A percentile compares a stretch with the other conserved stretches of the same genome.
phyloP scores from a whole-genome alignment of 2,329 filamentous ascomycete genomes.

The Colletotrichum aenigma region DNA sequence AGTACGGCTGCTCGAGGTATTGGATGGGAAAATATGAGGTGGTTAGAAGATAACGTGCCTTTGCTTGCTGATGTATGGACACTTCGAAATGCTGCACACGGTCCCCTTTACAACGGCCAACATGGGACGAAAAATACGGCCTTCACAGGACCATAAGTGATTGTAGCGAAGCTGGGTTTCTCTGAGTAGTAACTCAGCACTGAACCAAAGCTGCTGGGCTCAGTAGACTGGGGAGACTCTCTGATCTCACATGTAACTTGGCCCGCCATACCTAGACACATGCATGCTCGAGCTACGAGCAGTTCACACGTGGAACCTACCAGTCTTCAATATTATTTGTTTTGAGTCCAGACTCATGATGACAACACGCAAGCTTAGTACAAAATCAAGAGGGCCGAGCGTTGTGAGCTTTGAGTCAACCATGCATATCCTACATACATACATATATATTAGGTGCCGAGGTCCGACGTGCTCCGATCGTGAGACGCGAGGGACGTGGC shows the following conservation, averaged over 20 bases:
- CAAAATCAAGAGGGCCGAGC: neutral
- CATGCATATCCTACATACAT: conserved; percentile 11
- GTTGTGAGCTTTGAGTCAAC: conserved; percentile 7
- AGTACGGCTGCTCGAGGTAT: neutral
- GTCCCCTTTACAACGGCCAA: neutral
- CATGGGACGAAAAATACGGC: neutral
- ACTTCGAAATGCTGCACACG: neutral
- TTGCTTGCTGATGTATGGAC: neutral
- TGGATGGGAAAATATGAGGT: neutral
- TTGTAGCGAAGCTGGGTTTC: neutral
- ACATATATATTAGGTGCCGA: conserved; percentile 5
- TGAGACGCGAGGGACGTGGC: neutral
- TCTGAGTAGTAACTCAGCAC: neutral
- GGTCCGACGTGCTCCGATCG: neutral
- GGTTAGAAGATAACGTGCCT: neutral
- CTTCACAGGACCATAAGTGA: too few relatives aligned
- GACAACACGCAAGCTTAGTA: neutral
- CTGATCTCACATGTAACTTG: neutral
- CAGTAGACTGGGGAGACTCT: neutral
- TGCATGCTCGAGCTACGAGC: neutral
- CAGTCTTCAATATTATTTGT: neutral
- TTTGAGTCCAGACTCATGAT: neutral
- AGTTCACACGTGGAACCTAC: neutral
- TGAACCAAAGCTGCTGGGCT: neutral
- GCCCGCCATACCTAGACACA: neutral